phyloP scores from a whole-genome alignment of 1,284 basidiomycete species.

The Garcileccinum viscosum region DNA sequence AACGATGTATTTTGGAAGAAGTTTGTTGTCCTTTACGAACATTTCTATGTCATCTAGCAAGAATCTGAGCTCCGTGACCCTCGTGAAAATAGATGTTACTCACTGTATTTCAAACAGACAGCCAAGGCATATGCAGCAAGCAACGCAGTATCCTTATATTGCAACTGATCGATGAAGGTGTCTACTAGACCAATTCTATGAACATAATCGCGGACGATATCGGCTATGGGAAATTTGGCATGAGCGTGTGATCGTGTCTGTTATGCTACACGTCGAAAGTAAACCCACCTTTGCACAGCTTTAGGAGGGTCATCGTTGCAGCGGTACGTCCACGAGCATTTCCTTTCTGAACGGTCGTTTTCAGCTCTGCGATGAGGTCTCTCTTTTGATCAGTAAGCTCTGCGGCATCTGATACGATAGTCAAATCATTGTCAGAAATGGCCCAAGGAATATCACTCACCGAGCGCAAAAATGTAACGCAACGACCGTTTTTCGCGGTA shows the following conservation, averaged over 20 bases:
- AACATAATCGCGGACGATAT: conserved; percentile 8
- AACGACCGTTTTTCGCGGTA: conserved; percentile 10
- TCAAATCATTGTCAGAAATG: background rate
- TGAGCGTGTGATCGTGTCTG: background rate
- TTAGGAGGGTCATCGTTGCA: conserved; percentile 30
- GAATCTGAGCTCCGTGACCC: background rate
- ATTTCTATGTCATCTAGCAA: conserved; percentile 25
- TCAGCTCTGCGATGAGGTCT: conserved; percentile 18
- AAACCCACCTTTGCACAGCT: conserved; percentile 19
- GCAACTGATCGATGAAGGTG: conserved; percentile 20
- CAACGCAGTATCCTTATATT: conserved; percentile 12
- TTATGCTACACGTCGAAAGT: background rate
- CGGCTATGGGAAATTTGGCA: conserved; percentile 3
- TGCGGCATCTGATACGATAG: conserved; percentile 4
- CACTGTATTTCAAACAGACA: conserved; percentile 20
- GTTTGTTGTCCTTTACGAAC: conserved; percentile 5
- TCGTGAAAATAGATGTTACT: background rate
- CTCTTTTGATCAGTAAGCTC: conserved; percentile 3
- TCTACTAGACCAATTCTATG: conserved; percentile 1
- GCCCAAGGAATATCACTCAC: conserved; percentile 9
- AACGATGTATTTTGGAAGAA: conserved; percentile 25
- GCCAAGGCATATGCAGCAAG: conserved; percentile 25
- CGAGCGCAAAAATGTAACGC: conserved; percentile 24
- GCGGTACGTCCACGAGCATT: conserved; percentile 24
- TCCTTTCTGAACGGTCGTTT: conserved; percentile 2